phyloP scores from a whole-genome alignment of 257 asterid genomes.

The Solanum chiquidenum region DNA sequence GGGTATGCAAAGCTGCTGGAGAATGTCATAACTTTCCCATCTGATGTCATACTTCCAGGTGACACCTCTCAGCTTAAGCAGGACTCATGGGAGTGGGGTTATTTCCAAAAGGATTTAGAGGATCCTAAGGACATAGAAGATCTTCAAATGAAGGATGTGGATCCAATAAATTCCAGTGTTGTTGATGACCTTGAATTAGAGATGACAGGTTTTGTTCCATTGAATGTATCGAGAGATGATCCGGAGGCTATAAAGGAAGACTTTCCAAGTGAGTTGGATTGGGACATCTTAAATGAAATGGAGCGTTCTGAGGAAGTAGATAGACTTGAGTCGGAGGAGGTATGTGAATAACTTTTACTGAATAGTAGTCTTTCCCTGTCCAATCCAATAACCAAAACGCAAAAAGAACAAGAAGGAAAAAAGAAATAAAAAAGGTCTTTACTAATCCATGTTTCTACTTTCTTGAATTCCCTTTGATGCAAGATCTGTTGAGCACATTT shows the following conservation, averaged over 20 bases:
- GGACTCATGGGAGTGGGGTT: constrained; percentile 71
- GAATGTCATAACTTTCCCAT: constrained; percentile 68
- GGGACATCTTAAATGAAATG: constrained; percentile 70
- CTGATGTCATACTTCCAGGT: constrained; percentile 74
- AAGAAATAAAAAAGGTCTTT: neutral
- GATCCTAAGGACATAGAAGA: constrained; percentile 21
- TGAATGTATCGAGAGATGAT: constrained; percentile 29
- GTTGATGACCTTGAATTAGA: constrained; percentile 66
- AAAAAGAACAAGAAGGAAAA: neutral
- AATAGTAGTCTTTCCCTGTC: neutral
- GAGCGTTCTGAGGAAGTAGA: constrained; percentile 87
- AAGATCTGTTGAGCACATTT: constrained; percentile 8
- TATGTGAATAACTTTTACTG: constrained; percentile 17
- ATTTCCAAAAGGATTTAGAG: constrained; percentile 43
- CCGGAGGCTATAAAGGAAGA: constrained; percentile 33
- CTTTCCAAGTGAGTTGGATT: constrained; percentile 54
- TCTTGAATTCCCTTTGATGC: constrained; percentile 1
- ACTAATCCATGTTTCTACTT: neutral
- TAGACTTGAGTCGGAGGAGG: constrained; percentile 83
- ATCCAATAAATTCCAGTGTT: constrained; percentile 37
- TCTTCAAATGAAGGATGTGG: constrained; percentile 21
- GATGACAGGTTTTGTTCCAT: constrained; percentile 20
- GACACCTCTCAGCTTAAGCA: constrained; percentile 47
- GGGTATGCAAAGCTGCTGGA: constrained; percentile 67
- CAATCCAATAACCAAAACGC: neutral